Evolutionary conservation across 176 grass and related monocot species (phyloP).

Genomic region (Musa troglodytarum): DNA sequence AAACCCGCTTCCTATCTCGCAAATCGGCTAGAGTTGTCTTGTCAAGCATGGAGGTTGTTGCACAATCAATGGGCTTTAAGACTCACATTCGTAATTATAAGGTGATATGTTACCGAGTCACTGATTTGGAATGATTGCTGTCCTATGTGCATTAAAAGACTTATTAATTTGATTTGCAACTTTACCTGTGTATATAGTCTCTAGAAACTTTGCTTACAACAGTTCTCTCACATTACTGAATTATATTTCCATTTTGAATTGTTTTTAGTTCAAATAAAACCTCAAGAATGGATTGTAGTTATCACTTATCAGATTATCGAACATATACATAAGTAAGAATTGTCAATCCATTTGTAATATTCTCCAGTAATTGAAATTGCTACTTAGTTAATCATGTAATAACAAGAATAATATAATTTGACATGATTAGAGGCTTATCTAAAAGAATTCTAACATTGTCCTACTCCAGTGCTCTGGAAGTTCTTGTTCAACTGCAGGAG

Average conservation of each 20-base stretch:
- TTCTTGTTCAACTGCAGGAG: too few relatives aligned
- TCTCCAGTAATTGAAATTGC: too few relatives aligned
- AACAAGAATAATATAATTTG: too few relatives aligned
- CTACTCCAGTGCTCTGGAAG: too few relatives aligned
- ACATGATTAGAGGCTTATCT: too few relatives aligned
- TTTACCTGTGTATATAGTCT: background rate
- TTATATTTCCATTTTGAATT: background rate
- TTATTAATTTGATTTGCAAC: background rate
- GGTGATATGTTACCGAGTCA: slow-evolving; percentile 27
- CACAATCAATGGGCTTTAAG: slow-evolving; percentile 98
- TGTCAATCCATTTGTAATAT: too few relatives aligned
- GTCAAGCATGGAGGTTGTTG: slow-evolving; percentile 94
- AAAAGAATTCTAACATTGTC: too few relatives aligned
- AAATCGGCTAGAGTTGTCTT: slow-evolving; percentile 83
- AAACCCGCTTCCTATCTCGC: slow-evolving; percentile 70
- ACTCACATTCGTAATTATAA: slow-evolving; percentile 97
- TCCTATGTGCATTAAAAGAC: background rate
- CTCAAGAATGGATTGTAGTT: too few relatives aligned
- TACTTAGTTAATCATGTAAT: too few relatives aligned
- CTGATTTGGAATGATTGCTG: background rate
- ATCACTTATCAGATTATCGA: too few relatives aligned
- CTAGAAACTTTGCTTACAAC: background rate
- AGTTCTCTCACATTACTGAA: background rate
- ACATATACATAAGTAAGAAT: too few relatives aligned
- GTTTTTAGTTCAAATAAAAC: too few relatives aligned